Evolutionary conservation across 2,329 filamentous ascomycete genomes (phyloP), one percentile per base, ranked within the genome.

Genomic region (Aspergillus felis): DNA sequence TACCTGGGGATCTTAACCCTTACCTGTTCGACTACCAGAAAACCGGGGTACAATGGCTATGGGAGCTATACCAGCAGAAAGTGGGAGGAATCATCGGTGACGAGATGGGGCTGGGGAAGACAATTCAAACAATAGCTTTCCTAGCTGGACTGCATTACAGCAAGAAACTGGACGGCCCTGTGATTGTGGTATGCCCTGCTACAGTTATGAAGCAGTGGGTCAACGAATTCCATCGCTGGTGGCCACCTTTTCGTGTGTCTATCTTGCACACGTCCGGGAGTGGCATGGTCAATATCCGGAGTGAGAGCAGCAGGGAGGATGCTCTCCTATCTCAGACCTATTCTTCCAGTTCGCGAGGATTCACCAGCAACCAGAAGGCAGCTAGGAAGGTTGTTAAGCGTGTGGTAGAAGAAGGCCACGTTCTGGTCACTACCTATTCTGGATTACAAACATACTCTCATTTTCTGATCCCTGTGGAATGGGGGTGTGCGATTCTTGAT

Each of bases 71-170:
- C 71, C 86, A 87, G 56, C 92, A 97, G 71, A 85, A 89, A 59
- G 92, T 96, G 4, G 94, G 94, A 25, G 94, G 94, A 2, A 97
- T 99, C 54, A 84, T 99, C 42, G 94, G 93, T 5, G 94, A 99
- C 69, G 94, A 99, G 74, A 99, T 99, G 94, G 94, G 95, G 0
- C 78, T 99, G n/a, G 94, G 94, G 3, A 99, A 99, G 77, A 99
- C 94, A 1, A 88, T 90, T 27, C 87, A 90, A 68, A 81, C 86
- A 49, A 90, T 90, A 52, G 87, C 91, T 0, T 96, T 96, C 66
- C 80, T 99, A 51, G 92, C 94, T 2, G 91, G 91, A 2, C 78
- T 99, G 8, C 94, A 99, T 71, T 92, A 97, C 74, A 97, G 92
- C 75, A 90, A 88, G 64, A 90, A 87, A 67, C 83, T 97, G 24